Percentiles rank a stretch among this genome's conserved stretches.
Evolutionary conservation across 2,329 filamentous ascomycete species (phyloP).

Genomic region (Monilinia vaccinii-corymbosi): DNA sequence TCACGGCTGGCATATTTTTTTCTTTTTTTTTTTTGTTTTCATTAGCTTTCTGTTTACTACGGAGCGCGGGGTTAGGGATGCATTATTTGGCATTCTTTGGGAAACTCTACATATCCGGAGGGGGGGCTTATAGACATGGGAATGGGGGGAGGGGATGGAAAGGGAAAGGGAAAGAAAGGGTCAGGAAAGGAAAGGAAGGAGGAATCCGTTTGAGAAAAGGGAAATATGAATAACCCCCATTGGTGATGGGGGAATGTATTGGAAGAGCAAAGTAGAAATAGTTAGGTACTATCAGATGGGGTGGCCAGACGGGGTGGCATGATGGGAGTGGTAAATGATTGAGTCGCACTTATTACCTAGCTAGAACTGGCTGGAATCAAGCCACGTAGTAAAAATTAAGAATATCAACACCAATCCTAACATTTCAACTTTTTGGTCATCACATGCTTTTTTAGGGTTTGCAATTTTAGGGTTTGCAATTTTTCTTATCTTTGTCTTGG

Average conservation of each 20-base stretch:
- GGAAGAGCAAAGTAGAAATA: not conserved
- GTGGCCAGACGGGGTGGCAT: too few relatives aligned
- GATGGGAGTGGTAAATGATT: not conserved
- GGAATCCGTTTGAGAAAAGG: not conserved
- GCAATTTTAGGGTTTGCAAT: too few relatives aligned
- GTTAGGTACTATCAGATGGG: not conserved
- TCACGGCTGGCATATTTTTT: not conserved
- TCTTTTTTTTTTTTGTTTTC: slow-evolving; percentile 5
- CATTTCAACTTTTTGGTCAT: not conserved
- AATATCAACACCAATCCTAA: not conserved
- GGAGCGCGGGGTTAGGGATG: slow-evolving; percentile 1
- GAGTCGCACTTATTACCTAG: not conserved
- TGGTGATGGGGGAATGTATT: not conserved
- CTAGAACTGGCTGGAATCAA: not conserved
- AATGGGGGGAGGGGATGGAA: too few relatives aligned
- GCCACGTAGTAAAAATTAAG: not conserved
- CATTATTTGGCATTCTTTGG: not conserved
- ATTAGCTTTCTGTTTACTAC: slow-evolving; percentile 1
- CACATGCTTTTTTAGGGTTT: not conserved
- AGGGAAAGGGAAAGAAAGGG: not conserved
- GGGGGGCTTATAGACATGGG: slow-evolving; percentile 4
- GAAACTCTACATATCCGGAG: not conserved
- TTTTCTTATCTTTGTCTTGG: too few relatives aligned
- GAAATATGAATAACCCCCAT: not conserved
- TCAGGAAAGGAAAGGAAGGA: too few relatives aligned